Percentiles rank a stretch among this genome's conserved stretches.
Evolutionary conservation across 257 asterid species (phyloP).

Genomic region (Jacaranda copaia): DNA sequence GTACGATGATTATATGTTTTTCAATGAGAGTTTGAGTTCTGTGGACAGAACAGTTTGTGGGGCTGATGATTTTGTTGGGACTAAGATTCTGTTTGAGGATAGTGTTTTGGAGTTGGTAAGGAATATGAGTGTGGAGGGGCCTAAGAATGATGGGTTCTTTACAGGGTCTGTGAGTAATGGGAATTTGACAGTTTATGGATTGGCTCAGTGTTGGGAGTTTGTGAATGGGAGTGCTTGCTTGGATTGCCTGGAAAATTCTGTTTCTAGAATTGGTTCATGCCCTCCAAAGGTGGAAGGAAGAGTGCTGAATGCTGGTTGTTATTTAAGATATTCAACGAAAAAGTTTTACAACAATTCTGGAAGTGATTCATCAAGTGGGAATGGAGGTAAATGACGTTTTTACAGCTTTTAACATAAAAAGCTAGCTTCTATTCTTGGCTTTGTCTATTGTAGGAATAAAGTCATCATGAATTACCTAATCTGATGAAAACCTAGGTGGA

Average conservation of each 20-base stretch:
- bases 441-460: neutral
- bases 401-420: neutral
- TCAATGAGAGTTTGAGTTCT: conserved; percentile 59
- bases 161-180: conserved; percentile 49
- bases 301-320: conserved; percentile 75
- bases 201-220: conserved; percentile 84
- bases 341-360: conserved; percentile 64
- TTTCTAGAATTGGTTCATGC: conserved; percentile 50
- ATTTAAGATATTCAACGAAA: conserved; percentile 63
- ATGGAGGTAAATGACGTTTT: conserved; percentile 50
- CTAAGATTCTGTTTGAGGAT: conserved; percentile 48
- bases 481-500: conserved; percentile 44
- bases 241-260: conserved; percentile 58
- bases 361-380: conserved; percentile 35
- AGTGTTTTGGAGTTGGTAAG: conserved; percentile 52
- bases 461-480: neutral
- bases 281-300: conserved; percentile 68
- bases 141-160: conserved; percentile 62
- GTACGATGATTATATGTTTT: conserved; percentile 66
- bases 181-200: conserved; percentile 67
- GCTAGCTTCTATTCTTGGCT: neutral
- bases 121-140: conserved; percentile 51
- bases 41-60: conserved; percentile 62
- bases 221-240: conserved; percentile 58
- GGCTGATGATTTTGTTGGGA: conserved; percentile 52